Conservation (phyloP, 176 grass and related monocot genomes). For the Leersia perrieri region DNA sequence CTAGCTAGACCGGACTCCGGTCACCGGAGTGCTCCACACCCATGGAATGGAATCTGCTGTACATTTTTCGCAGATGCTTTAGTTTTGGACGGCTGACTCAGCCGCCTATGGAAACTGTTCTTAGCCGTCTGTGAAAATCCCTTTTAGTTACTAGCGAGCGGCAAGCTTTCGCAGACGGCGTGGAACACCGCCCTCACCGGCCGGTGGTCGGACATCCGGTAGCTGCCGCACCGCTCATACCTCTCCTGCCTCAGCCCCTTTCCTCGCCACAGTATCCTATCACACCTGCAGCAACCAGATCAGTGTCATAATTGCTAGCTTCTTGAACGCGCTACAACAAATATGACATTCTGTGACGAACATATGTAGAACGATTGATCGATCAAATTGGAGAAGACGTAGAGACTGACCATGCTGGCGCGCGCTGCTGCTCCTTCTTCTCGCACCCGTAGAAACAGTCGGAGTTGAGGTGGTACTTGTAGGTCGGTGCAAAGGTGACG, state of each 20-base stretch:
- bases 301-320: neutral
- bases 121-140: no score
- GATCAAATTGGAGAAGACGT: neutral
- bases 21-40: neutral
- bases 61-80: no score
- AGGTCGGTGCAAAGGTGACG: conserved; percentile 75
- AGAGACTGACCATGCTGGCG: conserved; percentile 62
- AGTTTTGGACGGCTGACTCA: no score
- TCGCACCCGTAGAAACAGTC: conserved; percentile 52
- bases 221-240: conserved; percentile 62
- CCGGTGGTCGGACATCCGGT: conserved; percentile 71
- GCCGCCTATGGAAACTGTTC: no score
- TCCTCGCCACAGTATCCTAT: conserved; percentile 74
- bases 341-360: no score
- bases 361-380: no score
- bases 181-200: conserved; percentile 67
- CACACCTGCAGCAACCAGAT: conserved; percentile 52
- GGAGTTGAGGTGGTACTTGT: conserved; percentile 69
- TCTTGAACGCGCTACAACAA: no score
- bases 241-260: conserved; percentile 60
- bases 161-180: conserved; percentile 53
- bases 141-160: no score
- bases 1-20: neutral
- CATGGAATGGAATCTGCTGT: no score
- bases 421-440: conserved; percentile 45